Evolutionary conservation across 2,329 filamentous ascomycete genomes (phyloP), one percentile per base, ranked within the genome.

Genomic region (Waltergamsia citrina): DNA sequence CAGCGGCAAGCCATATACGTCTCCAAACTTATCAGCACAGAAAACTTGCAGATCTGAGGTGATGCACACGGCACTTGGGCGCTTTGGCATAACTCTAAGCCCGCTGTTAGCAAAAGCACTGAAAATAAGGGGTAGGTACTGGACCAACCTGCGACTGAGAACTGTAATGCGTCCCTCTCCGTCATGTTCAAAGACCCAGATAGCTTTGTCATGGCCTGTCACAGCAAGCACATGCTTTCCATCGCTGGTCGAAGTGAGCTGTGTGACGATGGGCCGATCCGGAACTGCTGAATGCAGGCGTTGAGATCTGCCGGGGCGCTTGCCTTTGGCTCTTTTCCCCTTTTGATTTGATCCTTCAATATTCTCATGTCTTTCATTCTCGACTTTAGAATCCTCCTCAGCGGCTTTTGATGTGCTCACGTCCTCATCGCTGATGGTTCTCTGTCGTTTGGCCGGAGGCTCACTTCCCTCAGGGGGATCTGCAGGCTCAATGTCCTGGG

Each of bases 11-110:
- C 84, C 74, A 59, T 94, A 96, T 40, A 95, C 90, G 54, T 98
- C 92, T 43, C 92, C 92, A 50, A 96, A 96, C 57, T 98, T 98
- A 65, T 98, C 92, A 34, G 78, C 90, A 41, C 76, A 78, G 38
- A 96, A 60, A 41, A 98, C 85, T 7, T 78, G 83, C 28, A 69
- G 67, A 51, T 88, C 80, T 25, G 74, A 63, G 7, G 81, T 77
- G 34, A 95, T 59, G 33, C 71, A 63, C 38, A 96, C 65, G 23
- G 83, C 78, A 51, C 81, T 90, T 10, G 88, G 86, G 23, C 87
- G 78, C 63, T 95, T 96, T 25, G 87, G 85, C 83, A 96, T 93
- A 38, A 61, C 62, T 56, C 86, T 90, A 39, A 12, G 19, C 15
- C 10, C n/a, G 6, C 11, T 31, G 12, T 35, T 30, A 35, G 33